Percentiles rank a stretch among this genome's conserved stretches.
Conservation (phyloP, 768 basidiomycete species). For the Boletales sp. region DNA sequence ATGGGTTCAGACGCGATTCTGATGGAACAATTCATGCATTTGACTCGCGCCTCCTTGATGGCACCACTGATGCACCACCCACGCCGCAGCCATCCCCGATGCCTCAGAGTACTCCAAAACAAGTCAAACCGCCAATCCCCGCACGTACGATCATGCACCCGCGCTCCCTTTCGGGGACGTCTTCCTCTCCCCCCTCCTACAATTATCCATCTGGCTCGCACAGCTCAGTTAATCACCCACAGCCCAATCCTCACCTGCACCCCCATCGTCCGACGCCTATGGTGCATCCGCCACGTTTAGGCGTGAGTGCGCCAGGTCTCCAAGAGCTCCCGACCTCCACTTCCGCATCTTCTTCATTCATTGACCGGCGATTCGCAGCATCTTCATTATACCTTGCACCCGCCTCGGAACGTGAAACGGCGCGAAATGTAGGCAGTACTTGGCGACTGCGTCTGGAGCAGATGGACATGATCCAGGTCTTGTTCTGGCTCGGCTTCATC, state of each 20-base stretch:
- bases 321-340: constrained; percentile 23
- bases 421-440: constrained; percentile 15
- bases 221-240: constrained; percentile 17
- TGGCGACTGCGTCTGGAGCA: constrained; percentile 12
- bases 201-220: constrained; percentile 15
- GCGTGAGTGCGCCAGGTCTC: constrained; percentile 24
- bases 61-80: constrained; percentile 3
- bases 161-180: constrained; percentile 16
- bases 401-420: constrained; percentile 30
- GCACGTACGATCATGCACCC: constrained; percentile 11
- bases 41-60: constrained; percentile 17
- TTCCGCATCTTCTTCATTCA: constrained; percentile 49
- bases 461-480: constrained; percentile 43
- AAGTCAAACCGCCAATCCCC: constrained; percentile 20
- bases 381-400: constrained; percentile 35
- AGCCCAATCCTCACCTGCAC: constrained; percentile 1
- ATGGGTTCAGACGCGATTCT: constrained; percentile 20
- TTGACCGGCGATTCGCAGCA: constrained; percentile 49
- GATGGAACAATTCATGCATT: constrained; percentile 21
- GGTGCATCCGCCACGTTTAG: constrained; percentile 6
- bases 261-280: constrained; percentile 10
- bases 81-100: background rate
- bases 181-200: constrained; percentile 26
- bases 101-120: constrained; percentile 1
- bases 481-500: constrained; percentile 76